Evolutionary conservation across 306 rosid species (phyloP).

Genomic region (Lathyrus sativus): DNA sequence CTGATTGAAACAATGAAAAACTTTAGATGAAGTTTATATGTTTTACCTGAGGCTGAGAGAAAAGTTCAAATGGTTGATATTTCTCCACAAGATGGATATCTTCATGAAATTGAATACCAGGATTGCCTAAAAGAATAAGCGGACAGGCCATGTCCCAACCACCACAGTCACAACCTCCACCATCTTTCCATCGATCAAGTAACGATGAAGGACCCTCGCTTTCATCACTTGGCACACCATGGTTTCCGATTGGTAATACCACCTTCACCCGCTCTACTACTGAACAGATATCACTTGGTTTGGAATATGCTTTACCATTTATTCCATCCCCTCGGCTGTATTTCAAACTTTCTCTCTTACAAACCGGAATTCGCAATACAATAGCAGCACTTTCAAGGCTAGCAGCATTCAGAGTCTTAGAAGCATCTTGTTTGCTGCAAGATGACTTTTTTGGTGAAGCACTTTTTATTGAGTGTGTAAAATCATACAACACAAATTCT

Average conservation of each 20-base stretch:
- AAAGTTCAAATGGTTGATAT: slow-evolving; percentile 60
- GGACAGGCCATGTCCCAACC: slow-evolving; percentile 99
- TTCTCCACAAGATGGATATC: slow-evolving; percentile 47
- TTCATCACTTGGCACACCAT: slow-evolving; percentile 64
- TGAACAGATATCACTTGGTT: slow-evolving; percentile 41
- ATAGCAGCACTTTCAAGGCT: slow-evolving; percentile 75
- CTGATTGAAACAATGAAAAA: no score
- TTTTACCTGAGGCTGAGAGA: slow-evolving; percentile 75
- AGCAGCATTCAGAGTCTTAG: slow-evolving; percentile 47
- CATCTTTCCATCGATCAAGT: slow-evolving; percentile 81
- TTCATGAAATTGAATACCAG: slow-evolving; percentile 45
- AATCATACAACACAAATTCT: slow-evolving; percentile 75
- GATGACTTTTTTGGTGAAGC: slow-evolving; percentile 41
- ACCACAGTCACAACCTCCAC: slow-evolving; percentile 97
- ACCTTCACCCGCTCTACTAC: slow-evolving; percentile 60
- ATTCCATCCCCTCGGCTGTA: slow-evolving; percentile 47
- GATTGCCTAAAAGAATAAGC: slow-evolving; percentile 68
- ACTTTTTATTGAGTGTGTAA: slow-evolving; percentile 61
- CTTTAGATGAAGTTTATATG: slow-evolving; percentile 11
- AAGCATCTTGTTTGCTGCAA: slow-evolving; percentile 32
- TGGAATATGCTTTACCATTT: slow-evolving; percentile 39
- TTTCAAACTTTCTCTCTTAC: slow-evolving; percentile 63
- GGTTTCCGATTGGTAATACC: slow-evolving; percentile 74
- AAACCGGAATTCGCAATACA: slow-evolving; percentile 66
- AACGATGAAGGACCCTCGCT: slow-evolving; percentile 69